Conservation (phyloP, 225 moss, liverwort and hornwort genomes). For the Pseudisothecium myosuroides region DNA sequence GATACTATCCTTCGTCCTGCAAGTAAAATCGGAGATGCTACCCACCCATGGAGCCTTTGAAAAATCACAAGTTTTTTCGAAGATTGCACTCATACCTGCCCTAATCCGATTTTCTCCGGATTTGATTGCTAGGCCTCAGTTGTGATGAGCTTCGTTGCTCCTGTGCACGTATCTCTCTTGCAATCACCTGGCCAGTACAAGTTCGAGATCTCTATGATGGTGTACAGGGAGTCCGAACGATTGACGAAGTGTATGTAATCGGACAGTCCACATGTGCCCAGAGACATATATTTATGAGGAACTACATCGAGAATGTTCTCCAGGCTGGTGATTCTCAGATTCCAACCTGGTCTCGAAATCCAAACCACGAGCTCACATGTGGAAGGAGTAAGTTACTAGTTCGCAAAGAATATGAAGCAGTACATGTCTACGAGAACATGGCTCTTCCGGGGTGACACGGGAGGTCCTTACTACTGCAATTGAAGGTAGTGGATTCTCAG, state of each 20-base stretch:
- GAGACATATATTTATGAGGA: neutral
- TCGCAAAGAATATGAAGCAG: neutral
- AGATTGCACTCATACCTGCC: neutral
- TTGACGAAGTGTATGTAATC: neutral
- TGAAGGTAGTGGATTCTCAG: neutral
- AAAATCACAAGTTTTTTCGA: neutral
- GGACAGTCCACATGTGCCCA: neutral
- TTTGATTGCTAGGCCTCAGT: neutral
- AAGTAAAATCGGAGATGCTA: neutral
- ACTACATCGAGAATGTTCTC: neutral
- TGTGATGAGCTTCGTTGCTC: neutral
- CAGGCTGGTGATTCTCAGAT: neutral
- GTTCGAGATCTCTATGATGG: neutral
- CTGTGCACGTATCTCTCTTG: neutral
- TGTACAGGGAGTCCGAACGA: neutral
- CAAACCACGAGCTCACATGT: neutral
- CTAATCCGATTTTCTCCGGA: constrained; percentile 2
- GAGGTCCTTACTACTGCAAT: neutral
- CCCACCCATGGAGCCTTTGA: neutral
- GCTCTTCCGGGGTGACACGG: neutral
- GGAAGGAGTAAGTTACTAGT: neutral
- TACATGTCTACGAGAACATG: neutral
- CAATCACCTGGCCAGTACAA: neutral
- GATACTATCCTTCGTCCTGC: neutral
- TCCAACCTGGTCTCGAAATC: neutral